A percentile compares a stretch with the other conserved stretches of the same genome.
Conservation (phyloP, 148 eudicot species). For the Cornus kousa region DNA sequence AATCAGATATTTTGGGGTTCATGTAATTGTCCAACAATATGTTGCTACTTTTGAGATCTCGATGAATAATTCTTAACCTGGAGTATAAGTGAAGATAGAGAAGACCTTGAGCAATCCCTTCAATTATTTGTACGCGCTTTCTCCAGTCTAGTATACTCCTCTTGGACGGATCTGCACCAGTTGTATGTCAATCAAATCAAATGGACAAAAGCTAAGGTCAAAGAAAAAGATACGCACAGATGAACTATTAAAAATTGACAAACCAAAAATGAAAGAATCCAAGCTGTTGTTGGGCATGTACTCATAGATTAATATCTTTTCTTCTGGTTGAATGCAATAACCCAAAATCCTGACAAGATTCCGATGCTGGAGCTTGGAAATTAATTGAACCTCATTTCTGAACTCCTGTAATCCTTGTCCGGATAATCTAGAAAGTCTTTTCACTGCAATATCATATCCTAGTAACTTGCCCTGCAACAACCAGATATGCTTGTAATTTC, state of each 20-base stretch:
- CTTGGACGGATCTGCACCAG: background rate
- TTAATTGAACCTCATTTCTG: background rate
- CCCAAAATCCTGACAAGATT: slow-evolving; percentile 5
- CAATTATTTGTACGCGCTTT: background rate
- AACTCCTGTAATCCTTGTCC: background rate
- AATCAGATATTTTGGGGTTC: background rate
- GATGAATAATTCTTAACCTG: background rate
- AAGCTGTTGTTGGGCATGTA: background rate
- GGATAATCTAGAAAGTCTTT: background rate
- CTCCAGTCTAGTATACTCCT: background rate
- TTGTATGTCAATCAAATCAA: background rate
- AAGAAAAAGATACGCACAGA: background rate
- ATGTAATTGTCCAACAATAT: background rate
- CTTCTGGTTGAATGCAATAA: background rate
- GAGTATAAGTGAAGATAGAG: background rate
- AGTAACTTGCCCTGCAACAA: slow-evolving; percentile 1
- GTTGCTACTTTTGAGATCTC: background rate
- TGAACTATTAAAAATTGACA: background rate
- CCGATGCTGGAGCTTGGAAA: background rate
- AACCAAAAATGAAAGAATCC: slow-evolving; percentile 4
- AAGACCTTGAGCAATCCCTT: background rate
- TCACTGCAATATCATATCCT: background rate
- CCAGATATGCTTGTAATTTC: background rate
- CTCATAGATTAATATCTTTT: background rate
- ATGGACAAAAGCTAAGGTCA: background rate